Base-by-base conservation (phyloP, 148 eudicot species). In the Silene uniflora region DNA sequence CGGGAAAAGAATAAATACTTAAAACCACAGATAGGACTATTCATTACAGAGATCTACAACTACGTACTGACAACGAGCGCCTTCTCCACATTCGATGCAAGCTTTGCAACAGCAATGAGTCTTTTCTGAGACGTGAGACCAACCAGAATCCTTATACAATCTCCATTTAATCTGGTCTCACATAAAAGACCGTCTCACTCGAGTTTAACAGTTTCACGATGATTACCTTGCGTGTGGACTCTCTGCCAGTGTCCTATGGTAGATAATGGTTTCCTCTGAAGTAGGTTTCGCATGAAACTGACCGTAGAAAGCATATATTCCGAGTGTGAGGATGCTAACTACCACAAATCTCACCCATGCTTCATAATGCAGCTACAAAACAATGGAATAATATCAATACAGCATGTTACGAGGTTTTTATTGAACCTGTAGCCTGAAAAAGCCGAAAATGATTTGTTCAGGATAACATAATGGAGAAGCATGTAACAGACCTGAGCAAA, bases 271-370 rank as follows among this genome's bases (percentile, higher is more conserved):
- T 44, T 71, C 87, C 59, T 78, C 86, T 54, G 90, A 79, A 82
- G 73, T 80, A 79, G 88, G 91, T 73, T 94, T 75, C 10, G 98
- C 98, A 77, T 94, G 93, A 83, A 77, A 86, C 66, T 91, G 97
- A 82, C 98, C 97, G 44, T 94, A 94, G 74, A 89, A 79, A 44
- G 98, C 96, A 84, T 94, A 94, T 29, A 94, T 81, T 52, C 86
- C 85, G 13, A 90, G 49, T 11, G 90, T 67, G 54, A 94, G 72
- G 74, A 88, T 68, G 86, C 92, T 84, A 81, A 94, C 76, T 80
- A 87, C 83, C 18, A 88, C 85, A 80, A 94, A 94, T 86, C 98
- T 92, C 80, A 84, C 88, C 97, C 97, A 94, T 67, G 90, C 97
- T 87, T 91, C 97, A 65, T 83, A 81, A 80, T 94, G 97, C 52